Evolutionary conservation across 2,329 filamentous ascomycete genomes (phyloP).

Genomic region (Fusarium circinatum): DNA sequence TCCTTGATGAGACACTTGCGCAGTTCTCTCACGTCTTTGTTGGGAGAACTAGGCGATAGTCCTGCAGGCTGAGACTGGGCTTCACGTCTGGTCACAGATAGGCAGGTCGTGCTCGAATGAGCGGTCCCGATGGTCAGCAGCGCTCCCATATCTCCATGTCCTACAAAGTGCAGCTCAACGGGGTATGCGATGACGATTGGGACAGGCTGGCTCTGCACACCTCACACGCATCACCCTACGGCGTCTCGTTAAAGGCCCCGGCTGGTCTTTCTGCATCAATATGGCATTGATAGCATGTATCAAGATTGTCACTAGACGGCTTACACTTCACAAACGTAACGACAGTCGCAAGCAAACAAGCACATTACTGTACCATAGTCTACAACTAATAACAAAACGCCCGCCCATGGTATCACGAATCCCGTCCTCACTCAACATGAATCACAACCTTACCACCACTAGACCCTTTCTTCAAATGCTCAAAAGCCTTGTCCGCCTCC

Average conservation of each 20-base stretch:
- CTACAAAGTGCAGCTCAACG: background rate
- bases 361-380: background rate
- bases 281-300: background rate
- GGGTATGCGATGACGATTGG: background rate
- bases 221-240: background rate
- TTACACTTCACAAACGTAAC: background rate
- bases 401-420: slow-evolving; percentile 9
- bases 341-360: background rate
- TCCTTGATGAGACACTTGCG: background rate
- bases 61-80: background rate
- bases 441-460: slow-evolving; percentile 69
- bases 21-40: background rate
- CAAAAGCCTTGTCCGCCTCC: slow-evolving; percentile 66
- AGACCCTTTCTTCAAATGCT: slow-evolving; percentile 67
- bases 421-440: slow-evolving; percentile 19
- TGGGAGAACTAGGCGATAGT: background rate
- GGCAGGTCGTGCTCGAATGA: background rate
- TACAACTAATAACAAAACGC: background rate
- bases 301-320: background rate
- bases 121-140: rapidly evolving
- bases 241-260: background rate
- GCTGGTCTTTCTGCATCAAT: background rate
- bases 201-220: background rate
- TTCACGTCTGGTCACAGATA: no score
- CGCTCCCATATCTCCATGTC: background rate